Conservation (phyloP, 1,284 basidiomycete genomes). For the Trametes polyzona region DNA sequence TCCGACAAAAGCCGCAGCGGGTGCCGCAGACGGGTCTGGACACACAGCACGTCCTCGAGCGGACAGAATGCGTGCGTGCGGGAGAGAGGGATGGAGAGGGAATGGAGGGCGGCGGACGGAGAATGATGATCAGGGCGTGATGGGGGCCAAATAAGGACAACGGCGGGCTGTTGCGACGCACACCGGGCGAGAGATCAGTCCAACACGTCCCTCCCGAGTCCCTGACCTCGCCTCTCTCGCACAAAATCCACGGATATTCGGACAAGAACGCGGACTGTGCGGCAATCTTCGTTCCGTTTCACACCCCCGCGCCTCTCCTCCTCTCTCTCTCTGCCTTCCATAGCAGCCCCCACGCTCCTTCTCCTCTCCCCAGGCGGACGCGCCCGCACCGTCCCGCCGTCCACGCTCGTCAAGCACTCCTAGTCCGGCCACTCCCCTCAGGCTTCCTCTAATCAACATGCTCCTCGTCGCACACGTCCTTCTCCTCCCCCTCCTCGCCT, state of each 20-base stretch:
- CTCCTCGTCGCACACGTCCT: constrained; percentile 20
- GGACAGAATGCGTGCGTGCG: neutral
- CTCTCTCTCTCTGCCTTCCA: constrained; percentile 26
- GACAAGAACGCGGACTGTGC: constrained; percentile 14
- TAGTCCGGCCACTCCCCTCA: constrained; percentile 2
- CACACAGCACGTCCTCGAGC: neutral
- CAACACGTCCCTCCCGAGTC: too few relatives aligned
- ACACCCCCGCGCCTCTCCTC: neutral
- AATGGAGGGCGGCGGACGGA: neutral
- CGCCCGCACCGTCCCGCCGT: constrained; percentile 27
- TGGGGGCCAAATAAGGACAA: constrained; percentile 1
- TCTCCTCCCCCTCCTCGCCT: constrained; percentile 25
- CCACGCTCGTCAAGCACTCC: constrained; percentile 28
- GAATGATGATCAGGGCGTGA: constrained; percentile 17
- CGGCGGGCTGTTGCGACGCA: neutral
- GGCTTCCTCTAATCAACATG: constrained; percentile 18
- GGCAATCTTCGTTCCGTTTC: constrained; percentile 14
- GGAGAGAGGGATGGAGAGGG: neutral
- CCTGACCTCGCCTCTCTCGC: neutral
- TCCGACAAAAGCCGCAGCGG: neutral
- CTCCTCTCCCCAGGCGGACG: constrained; percentile 23
- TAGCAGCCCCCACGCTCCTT: constrained; percentile 35
- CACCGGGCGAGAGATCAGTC: too few relatives aligned
- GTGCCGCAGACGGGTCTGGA: neutral
- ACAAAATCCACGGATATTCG: constrained; percentile 2